A percentile compares a stretch with the other conserved stretches of the same genome.
Evolutionary conservation across 169 alveolate species (phyloP).

Genomic region (Plasmodium coatneyi): DNA sequence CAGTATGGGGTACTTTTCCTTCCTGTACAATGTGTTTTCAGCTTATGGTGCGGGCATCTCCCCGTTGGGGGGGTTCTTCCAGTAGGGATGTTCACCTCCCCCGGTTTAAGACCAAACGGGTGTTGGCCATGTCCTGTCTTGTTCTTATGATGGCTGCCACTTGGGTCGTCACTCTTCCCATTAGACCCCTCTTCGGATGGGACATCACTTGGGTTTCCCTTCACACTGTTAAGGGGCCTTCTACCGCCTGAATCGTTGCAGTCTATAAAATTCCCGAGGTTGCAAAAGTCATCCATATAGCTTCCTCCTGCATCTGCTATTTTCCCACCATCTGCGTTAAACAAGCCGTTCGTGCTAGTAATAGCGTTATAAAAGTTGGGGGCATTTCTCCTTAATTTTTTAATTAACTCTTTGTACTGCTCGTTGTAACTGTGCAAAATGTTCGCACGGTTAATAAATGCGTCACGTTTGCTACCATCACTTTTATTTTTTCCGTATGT

Average conservation of each 20-base stretch:
- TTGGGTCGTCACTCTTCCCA: not conserved
- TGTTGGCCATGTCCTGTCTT: not conserved
- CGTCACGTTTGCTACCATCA: not conserved
- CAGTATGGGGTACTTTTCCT: not conserved
- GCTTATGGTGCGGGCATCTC: not conserved
- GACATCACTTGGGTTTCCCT: not conserved
- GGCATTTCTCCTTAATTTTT: not conserved
- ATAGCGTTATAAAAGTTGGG: conserved; percentile 42
- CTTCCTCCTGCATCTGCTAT: not conserved
- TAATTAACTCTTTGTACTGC: conserved; percentile 19
- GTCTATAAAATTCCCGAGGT: not conserved
- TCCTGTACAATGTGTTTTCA: not conserved
- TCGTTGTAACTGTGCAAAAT: conserved; percentile 11
- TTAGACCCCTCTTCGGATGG: not conserved
- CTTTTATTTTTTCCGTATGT: not conserved
- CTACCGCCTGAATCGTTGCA: not conserved
- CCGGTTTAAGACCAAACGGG: not conserved
- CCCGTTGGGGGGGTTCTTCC: not conserved
- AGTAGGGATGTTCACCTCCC: not conserved
- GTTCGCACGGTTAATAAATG: not conserved
- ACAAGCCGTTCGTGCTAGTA: not conserved
- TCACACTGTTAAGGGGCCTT: not conserved
- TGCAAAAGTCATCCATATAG: not conserved
- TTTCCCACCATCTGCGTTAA: not conserved
- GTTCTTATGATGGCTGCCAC: not conserved